phyloP scores from a whole-genome alignment of 2,329 filamentous ascomycete genomes.

The Colletotrichum sp. region DNA sequence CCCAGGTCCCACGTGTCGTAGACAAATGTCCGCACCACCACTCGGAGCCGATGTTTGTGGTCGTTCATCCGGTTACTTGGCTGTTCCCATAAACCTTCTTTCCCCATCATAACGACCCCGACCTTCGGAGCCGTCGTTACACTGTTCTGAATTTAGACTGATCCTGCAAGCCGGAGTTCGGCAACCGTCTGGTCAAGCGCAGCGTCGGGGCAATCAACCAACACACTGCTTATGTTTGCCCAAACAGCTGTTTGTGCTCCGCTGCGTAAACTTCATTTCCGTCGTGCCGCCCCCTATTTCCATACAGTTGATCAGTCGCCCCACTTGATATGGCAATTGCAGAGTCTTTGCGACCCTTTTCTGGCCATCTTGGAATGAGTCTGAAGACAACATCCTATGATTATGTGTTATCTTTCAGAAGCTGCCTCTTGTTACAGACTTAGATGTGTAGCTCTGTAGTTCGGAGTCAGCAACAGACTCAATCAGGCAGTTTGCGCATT shows the following conservation, averaged over 20 bases:
- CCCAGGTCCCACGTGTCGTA: not conserved
- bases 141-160: not conserved
- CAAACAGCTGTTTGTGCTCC: not conserved
- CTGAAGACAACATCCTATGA: not conserved
- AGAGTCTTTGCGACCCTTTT: not conserved
- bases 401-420: not conserved
- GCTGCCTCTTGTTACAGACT: not conserved
- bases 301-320: not conserved
- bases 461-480: not conserved
- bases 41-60: not conserved
- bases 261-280: not conserved
- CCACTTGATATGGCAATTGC: not conserved
- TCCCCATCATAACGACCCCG: not conserved
- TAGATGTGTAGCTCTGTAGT: not conserved
- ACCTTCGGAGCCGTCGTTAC: not conserved
- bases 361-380: not conserved
- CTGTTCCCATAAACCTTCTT: not conserved
- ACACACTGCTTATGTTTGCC: not conserved
- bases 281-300: not conserved
- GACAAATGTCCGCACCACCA: not conserved
- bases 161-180: not conserved
- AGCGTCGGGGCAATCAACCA: not conserved
- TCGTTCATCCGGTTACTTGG: not conserved
- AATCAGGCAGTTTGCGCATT: not conserved
- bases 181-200: not conserved